Evolutionary conservation across 306 rosid species (phyloP).

Genomic region (Sicyos edulis): DNA sequence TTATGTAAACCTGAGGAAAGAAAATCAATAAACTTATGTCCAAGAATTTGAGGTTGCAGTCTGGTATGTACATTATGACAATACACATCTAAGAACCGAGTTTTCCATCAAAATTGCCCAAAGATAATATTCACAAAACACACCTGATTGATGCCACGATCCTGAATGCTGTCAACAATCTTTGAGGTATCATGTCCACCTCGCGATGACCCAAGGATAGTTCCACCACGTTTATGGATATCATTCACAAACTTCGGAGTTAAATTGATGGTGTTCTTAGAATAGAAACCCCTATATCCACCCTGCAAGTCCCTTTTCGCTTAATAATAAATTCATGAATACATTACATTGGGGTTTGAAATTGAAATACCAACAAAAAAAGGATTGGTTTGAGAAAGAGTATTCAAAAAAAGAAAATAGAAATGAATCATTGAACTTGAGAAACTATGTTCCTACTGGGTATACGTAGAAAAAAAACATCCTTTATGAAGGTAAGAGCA

Average conservation of each 20-base stretch:
- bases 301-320: constrained; percentile 45
- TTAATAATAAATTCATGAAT: neutral
- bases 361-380: neutral
- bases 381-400: neutral
- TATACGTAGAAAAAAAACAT: neutral
- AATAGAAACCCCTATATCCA: constrained; percentile 86
- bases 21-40: constrained; percentile 7
- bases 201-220: constrained; percentile 81
- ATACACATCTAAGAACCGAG: neutral
- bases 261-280: constrained; percentile 59
- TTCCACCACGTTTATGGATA: constrained; percentile 95
- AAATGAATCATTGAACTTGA: too few species aligned
- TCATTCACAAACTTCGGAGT: constrained; percentile 77
- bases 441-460: too few species aligned
- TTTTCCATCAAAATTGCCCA: neutral
- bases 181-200: constrained; percentile 87
- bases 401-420: neutral
- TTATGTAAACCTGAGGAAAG: constrained; percentile 73
- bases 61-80: neutral
- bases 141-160: constrained; percentile 95
- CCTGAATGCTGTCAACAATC: constrained; percentile 92
- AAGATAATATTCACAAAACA: constrained; percentile 26
- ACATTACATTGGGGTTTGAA: neutral
- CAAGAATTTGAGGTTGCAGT: neutral
- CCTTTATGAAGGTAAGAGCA: neutral